Base-by-base conservation (phyloP, 495 filamentous ascomycete genomes). In the Hamigera avellanea region DNA sequence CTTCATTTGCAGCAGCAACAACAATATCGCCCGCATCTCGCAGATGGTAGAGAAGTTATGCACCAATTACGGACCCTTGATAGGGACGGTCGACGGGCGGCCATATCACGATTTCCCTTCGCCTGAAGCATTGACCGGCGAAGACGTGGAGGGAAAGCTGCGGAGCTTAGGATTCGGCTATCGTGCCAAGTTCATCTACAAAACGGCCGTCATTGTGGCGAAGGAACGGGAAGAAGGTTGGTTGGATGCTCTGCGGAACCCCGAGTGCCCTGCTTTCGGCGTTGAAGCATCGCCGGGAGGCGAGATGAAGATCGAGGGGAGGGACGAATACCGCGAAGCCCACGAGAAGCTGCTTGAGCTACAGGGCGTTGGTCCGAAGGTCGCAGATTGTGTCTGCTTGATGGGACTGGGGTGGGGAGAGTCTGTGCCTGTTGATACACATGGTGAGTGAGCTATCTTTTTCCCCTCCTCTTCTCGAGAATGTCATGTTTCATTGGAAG, bases 1-100 rank as follows among this genome's bases (percentile, higher is more conserved):
- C 19, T 99, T 99, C 54, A 95, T 99, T 38, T 96, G 91, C 69
- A 95, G 87, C 55, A 93, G 85, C 60, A 99, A 99, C 59, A 99
- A 99, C 58, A 94, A 99, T 52, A 99, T 99, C 39, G 68, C 75
- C 3, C 79, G 91, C 17, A 99, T 99, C 47, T 85, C 81, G 9
- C 82, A 88, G 53, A 96, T 99, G 91, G 84, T 95, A 14, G 75
- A 88, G 39, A 96, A 95, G 46, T 67, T 99, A 6, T 96, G 91
- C 53, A 38, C 72, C 12, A 70, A 93, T 45, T 96, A 95, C 48
- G 91, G 91, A 0, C 72, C 78, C 0, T 61, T 81, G 14, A 66
- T 96, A 25, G 85, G 75, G 10, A 71, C 76, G 35, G 52, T 95
- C 36, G 76, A 76, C 17, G 73, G 68, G 2, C 70, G 75, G 19